Evolutionary conservation across 768 basidiomycete genomes (phyloP).

Genomic region (Auricularia heimuer): DNA sequence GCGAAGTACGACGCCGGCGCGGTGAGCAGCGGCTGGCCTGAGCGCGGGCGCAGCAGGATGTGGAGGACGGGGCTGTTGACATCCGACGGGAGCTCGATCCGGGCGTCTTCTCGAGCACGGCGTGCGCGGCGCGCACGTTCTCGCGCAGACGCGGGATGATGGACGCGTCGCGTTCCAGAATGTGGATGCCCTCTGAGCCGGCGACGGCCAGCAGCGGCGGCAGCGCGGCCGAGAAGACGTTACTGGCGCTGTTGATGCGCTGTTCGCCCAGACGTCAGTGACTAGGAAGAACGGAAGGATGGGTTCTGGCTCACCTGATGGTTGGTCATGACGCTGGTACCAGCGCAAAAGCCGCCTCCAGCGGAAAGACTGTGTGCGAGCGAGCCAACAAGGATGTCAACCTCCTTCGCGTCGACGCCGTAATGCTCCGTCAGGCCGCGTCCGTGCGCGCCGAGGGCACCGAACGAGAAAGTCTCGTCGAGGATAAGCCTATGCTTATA

Average conservation of each 20-base stretch:
- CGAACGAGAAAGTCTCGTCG: constrained; percentile 92
- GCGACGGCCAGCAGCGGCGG: constrained; percentile 83
- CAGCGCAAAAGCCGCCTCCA: constrained; percentile 92
- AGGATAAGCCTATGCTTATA: constrained; percentile 93
- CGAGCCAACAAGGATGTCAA: constrained; percentile 93
- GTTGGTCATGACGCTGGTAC: constrained; percentile 67
- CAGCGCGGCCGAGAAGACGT: constrained; percentile 93
- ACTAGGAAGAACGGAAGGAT: neutral
- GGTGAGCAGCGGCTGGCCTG: neutral
- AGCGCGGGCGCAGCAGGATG: constrained; percentile 26
- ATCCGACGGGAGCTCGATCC: constrained; percentile 77
- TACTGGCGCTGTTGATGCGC: constrained; percentile 92
- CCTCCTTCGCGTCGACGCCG: constrained; percentile 80
- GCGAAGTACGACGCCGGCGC: neutral
- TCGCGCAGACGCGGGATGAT: constrained; percentile 70
- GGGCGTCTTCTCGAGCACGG: constrained; percentile 71
- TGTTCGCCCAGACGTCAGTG: constrained; percentile 20
- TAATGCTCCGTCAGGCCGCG: constrained; percentile 92
- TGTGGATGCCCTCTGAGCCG: constrained; percentile 76
- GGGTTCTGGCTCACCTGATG: constrained; percentile 55
- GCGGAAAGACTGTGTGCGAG: constrained; percentile 76
- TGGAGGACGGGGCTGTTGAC: constrained; percentile 83
- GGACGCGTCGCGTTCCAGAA: constrained; percentile 64
- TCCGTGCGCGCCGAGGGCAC: constrained; percentile 84
- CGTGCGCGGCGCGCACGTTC: constrained; percentile 69